Conservation (phyloP, 208 protist species). For the Crithidia bombi region DNA sequence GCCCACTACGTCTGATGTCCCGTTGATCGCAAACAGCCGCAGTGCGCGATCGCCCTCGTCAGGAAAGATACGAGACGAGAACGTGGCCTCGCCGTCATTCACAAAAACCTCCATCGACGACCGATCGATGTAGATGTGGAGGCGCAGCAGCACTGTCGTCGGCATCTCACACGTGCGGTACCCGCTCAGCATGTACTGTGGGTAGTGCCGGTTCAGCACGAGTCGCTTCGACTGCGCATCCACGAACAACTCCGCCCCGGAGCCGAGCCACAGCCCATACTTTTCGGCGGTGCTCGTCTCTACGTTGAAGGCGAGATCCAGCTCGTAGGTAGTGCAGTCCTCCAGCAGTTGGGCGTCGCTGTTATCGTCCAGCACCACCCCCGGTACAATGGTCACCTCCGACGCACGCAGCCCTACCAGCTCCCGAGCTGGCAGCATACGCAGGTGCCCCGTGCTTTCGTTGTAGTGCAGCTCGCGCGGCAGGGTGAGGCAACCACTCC, state of each 20-base stretch:
- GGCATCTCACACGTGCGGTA: constrained; percentile 55
- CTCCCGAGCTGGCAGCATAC: constrained; percentile 45
- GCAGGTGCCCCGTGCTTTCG: constrained; percentile 23
- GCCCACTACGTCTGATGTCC: constrained; percentile 31
- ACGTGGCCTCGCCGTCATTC: constrained; percentile 46
- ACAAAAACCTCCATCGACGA: constrained; percentile 70
- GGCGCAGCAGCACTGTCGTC: constrained; percentile 33
- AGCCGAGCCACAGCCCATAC: constrained; percentile 66
- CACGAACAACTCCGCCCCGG: constrained; percentile 48
- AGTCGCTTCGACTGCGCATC: constrained; percentile 52
- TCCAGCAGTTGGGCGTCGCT: constrained; percentile 21
- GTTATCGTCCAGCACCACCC: constrained; percentile 22
- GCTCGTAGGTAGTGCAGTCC: constrained; percentile 47
- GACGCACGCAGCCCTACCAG: constrained; percentile 35
- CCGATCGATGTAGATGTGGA: constrained; percentile 57
- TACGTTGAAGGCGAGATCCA: constrained; percentile 45
- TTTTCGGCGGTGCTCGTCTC: constrained; percentile 51
- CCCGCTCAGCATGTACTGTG: constrained; percentile 57
- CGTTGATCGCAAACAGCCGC: constrained; percentile 50
- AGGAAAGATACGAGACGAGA: constrained; percentile 57
- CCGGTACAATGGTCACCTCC: constrained; percentile 15
- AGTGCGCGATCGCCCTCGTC: constrained; percentile 38
- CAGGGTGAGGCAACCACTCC: constrained; percentile 46
- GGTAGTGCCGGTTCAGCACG: constrained; percentile 68
- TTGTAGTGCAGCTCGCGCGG: constrained; percentile 45